Base-by-base conservation (phyloP, 768 basidiomycete species). In the Trametes coccinea region DNA sequence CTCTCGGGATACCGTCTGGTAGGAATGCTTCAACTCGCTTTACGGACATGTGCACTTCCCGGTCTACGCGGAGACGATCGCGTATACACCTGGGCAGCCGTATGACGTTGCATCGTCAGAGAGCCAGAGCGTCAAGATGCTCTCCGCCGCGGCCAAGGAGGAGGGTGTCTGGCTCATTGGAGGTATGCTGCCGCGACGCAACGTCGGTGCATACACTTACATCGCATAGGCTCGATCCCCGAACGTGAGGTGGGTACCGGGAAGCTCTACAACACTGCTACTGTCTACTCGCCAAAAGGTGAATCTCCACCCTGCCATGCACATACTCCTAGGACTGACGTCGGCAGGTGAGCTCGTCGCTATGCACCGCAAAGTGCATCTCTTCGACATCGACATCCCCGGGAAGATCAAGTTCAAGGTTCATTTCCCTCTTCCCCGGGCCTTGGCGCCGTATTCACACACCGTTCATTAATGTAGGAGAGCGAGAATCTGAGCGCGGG, bases 331-430 rank as follows among this genome's bases (percentile, higher is more conserved):
- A 14, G 8, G n/a, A 22, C 63, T 53, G 60, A 64, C 58, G 53
- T 57, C 45, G 5, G 4, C 61, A 93, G 95, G 95, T 29, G 85
- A 92, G 56, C 81, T 98, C 29, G 83, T 98, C 13, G 89, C 90
- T 0, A 85, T 83, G 41, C 94, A 98, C 75, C 88, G 96, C 55
- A 99, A 99, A 74, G 83, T 98, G 2, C 97, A 99, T 71, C 79
- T 99, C 4, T 99, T 98, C 74, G 96, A 99, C 72, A 98, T 98
- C 63, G 94, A 98, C 70, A 96, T 99, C 53, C 90, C 91, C 0
- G 93, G 93, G 14, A 88, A 92, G 71, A 94, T 96, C 72, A 92
- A 74, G 17, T 95, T 95, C 82, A 92, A 92, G 80, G 93, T 87
- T 58, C 10, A 4, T 4, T 29, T 45, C 16, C 8, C 6, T 13